A percentile compares a stretch with the other conserved stretches of the same genome.
Evolutionary conservation across 2,329 filamentous ascomycete genomes (phyloP).

Genomic region (Trichophyton simii): DNA sequence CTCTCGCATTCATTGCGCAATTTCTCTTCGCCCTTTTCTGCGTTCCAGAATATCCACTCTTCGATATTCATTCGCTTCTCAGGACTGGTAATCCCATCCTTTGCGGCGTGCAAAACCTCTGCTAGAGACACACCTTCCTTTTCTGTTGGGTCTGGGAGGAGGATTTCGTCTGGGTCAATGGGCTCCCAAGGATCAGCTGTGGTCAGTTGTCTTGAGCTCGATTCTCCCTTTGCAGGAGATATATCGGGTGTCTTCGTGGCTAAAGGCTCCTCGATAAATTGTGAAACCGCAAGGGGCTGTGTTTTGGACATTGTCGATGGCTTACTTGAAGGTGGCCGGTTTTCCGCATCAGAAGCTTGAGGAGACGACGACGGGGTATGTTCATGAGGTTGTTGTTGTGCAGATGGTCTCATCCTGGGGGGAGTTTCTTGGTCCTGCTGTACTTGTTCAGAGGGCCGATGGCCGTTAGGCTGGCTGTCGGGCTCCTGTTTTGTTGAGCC

Average conservation of each 20-base stretch:
- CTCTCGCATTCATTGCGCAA: conserved; percentile 70
- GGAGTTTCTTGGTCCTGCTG: not conserved
- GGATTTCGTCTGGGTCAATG: conserved; percentile 60
- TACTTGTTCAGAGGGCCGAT: not conserved
- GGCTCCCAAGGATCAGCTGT: conserved; percentile 54
- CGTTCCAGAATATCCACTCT: conserved; percentile 80
- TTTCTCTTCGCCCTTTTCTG: conserved; percentile 64
- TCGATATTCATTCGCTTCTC: conserved; percentile 89
- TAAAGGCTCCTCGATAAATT: conserved; percentile 31
- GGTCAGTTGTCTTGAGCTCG: conserved; percentile 40
- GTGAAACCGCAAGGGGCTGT: conserved; percentile 24
- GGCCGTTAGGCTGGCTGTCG: not conserved
- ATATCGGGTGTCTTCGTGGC: conserved; percentile 29
- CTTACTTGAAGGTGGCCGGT: conserved; percentile 58
- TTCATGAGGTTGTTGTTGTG: conserved; percentile 23
- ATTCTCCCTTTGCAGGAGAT: conserved; percentile 50
- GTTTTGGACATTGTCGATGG: conserved; percentile 37
- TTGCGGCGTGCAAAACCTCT: conserved; percentile 40
- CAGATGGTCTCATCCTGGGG: not conserved
- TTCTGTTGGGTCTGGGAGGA: conserved; percentile 24
- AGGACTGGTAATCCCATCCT: conserved; percentile 52
- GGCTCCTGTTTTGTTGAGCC: not conserved
- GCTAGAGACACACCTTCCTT: conserved; percentile 40
- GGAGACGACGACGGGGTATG: conserved; percentile 53
- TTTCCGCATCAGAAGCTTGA: conserved; percentile 69